These are phyloP conservation scores for Basidiobolus meristosporus DNA, from an alignment of 371 early-diverging fungal species.

Conservation along the genomic window DNA sequence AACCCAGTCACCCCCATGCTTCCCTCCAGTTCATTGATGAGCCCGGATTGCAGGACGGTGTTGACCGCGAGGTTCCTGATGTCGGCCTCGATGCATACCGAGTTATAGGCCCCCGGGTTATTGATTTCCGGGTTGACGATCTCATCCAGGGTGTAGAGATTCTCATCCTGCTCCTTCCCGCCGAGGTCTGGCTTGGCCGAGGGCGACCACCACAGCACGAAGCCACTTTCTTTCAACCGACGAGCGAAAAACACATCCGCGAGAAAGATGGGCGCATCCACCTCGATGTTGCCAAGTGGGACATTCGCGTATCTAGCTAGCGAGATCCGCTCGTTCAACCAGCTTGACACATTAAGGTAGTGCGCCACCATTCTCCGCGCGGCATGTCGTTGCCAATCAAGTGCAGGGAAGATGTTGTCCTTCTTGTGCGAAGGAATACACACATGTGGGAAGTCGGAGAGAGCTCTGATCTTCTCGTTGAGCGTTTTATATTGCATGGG, in stretches of 20 bases:
- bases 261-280: slow-evolving; percentile 56
- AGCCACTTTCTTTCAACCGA: slow-evolving; percentile 41
- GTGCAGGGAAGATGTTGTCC: slow-evolving; percentile 42
- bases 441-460: slow-evolving; percentile 40
- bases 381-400: slow-evolving; percentile 71
- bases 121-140: slow-evolving; percentile 46
- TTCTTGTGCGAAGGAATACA: slow-evolving; percentile 5
- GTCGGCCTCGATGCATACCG: slow-evolving; percentile 69
- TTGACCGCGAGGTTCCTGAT: slow-evolving; percentile 66
- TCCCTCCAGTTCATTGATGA: slow-evolving; percentile 64
- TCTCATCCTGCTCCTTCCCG: slow-evolving; percentile 70
- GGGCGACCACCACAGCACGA: slow-evolving; percentile 83
- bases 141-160: slow-evolving; percentile 20
- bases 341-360: slow-evolving; percentile 46
- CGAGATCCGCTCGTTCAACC: slow-evolving; percentile 49
- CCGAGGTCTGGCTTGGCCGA: slow-evolving; percentile 71
- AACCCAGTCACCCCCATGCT: slow-evolving; percentile 23
- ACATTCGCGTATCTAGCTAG: slow-evolving; percentile 70
- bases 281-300: slow-evolving; percentile 77
- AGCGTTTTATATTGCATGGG: slow-evolving; percentile 21
- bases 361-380: slow-evolving; percentile 44
- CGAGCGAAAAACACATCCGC: slow-evolving; percentile 74
- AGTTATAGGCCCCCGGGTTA: slow-evolving; percentile 47
- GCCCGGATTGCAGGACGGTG: slow-evolving; percentile 37
- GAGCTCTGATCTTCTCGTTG: slow-evolving; percentile 27